Evolutionary conservation across 73 alveolate species (phyloP).

Genomic region (Tetrahymena thermophila): DNA sequence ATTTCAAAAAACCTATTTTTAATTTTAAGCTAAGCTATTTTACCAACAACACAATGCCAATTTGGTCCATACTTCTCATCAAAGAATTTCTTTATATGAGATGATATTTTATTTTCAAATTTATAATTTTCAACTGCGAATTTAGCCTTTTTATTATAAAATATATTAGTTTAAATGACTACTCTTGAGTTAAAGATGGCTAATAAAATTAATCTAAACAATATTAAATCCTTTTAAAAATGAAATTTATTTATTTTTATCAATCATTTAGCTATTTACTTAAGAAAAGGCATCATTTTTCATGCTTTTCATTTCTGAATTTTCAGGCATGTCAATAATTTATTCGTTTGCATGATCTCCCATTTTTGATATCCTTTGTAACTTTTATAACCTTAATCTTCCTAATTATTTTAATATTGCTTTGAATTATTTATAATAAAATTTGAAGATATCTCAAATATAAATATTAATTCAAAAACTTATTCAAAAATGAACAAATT

Average conservation of each 20-base stretch:
- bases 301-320: constrained; percentile 44
- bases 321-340: constrained; percentile 41
- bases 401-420: not conserved
- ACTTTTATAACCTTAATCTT: not conserved
- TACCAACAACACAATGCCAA: constrained; percentile 57
- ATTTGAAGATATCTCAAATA: not conserved
- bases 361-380: not conserved
- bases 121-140: constrained; percentile 76
- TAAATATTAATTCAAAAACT: not conserved
- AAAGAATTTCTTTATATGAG: constrained; percentile 82
- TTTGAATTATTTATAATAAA: not conserved
- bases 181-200: not conserved
- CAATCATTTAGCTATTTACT: not conserved
- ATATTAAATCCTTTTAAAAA: not conserved
- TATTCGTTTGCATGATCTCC: constrained; percentile 16
- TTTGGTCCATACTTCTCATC: constrained; percentile 95
- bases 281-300: constrained; percentile 27
- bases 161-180: not conserved
- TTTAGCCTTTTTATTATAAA: constrained; percentile 12
- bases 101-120: constrained; percentile 80
- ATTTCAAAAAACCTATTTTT: not conserved
- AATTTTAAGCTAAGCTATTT: not conserved
- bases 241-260: not conserved
- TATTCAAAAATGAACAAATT: not conserved
- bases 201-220: not conserved